Percentiles rank a stretch among this genome's conserved stretches.
These are phyloP conservation scores for Aspergillus sp. DNA, from an alignment of 2,329 filamentous ascomycete genomes.

Conservation along the genomic window DNA sequence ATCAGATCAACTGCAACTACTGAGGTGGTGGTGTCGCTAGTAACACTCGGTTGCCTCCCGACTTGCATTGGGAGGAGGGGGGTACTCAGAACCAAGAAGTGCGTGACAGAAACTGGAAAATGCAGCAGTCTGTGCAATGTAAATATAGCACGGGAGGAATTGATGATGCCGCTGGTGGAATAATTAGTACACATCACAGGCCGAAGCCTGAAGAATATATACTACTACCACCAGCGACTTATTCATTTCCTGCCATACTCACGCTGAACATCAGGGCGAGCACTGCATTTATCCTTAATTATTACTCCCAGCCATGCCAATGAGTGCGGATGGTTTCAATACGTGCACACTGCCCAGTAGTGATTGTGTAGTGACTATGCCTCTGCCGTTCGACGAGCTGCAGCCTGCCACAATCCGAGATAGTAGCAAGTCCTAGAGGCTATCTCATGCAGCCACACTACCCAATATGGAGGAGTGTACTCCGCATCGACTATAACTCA, in stretches of 20 bases:
- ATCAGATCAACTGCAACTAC: background rate
- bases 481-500: background rate
- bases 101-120: background rate
- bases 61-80: background rate
- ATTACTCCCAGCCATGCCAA: background rate
- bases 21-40: background rate
- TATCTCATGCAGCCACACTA: background rate
- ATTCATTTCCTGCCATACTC: background rate
- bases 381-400: background rate
- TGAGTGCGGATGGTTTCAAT: background rate
- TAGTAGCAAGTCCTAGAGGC: background rate
- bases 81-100: background rate
- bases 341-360: background rate
- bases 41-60: background rate
- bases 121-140: background rate
- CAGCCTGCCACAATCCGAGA: background rate
- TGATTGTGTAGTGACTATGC: background rate
- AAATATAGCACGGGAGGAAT: background rate
- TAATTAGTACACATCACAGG: too few relatives aligned
- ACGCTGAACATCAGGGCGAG: background rate
- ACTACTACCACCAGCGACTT: background rate
- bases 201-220: background rate
- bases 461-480: background rate
- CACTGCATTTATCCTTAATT: background rate
- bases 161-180: background rate